A percentile compares a stretch with the other conserved stretches of the same genome.
phyloP scores from a whole-genome alignment of 2,329 filamentous ascomycete genomes.

The Byssothecium circinans region DNA sequence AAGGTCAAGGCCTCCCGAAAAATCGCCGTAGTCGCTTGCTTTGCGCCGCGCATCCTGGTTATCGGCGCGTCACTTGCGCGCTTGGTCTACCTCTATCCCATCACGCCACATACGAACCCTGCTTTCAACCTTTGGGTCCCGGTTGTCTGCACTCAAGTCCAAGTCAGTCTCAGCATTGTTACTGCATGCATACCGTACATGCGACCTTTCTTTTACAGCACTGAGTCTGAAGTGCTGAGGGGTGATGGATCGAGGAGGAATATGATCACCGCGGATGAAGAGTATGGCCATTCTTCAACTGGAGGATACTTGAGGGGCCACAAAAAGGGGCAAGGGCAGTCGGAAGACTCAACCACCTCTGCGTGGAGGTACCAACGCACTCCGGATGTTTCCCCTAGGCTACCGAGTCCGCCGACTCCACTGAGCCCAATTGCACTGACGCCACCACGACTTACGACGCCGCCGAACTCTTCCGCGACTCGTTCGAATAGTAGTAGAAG shows the following conservation, averaged over 20 bases:
- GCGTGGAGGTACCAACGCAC: conserved; percentile 16
- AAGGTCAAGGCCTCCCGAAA: conserved; percentile 28
- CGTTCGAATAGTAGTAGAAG: conserved; percentile 6
- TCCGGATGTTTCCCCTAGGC: conserved; percentile 23
- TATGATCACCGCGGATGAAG: conserved; percentile 12
- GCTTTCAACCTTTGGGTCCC: conserved; percentile 34
- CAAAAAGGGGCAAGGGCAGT: conserved; percentile 12
- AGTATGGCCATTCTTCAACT: conserved; percentile 9
- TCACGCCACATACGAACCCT: conserved; percentile 27
- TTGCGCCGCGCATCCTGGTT: conserved; percentile 34
- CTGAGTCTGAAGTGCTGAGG: conserved; percentile 20
- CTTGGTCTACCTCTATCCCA: conserved; percentile 34
- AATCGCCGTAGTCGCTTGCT: conserved; percentile 33
- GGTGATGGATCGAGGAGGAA: conserved; percentile 17
- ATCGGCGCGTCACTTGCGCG: conserved; percentile 29
- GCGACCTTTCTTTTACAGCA: conserved; percentile 30
- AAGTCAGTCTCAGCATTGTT: conserved; percentile 32
- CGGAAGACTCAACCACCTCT: conserved; percentile 14
- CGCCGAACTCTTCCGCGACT: conserved; percentile 10
- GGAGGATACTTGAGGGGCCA: conserved; percentile 17
- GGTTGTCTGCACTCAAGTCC: conserved; percentile 29
- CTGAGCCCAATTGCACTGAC: conserved; percentile 26
- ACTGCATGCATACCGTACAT: conserved; percentile 41
- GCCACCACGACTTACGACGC: conserved; percentile 14
- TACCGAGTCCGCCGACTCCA: conserved; percentile 20